Base-by-base conservation (phyloP, 1,139 yeast genomes). In the Saccharomyces hybrid region DNA sequence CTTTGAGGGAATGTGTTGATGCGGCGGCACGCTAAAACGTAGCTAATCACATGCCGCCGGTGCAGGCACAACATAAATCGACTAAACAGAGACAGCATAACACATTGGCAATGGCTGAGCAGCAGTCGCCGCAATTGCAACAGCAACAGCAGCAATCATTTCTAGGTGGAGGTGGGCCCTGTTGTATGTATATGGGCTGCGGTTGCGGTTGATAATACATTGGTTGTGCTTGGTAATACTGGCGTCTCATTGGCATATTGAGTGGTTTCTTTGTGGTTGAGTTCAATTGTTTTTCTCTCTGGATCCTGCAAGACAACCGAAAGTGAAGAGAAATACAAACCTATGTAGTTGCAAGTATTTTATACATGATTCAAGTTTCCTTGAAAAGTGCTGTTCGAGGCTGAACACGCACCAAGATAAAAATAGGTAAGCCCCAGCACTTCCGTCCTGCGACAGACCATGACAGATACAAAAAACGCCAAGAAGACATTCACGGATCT, bases 151-250 rank as follows among this genome's bases (percentile, higher is more conserved):
- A 30, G 23, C 23, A 20, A 26, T 44, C 48, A 9, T 46, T 52
- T 16, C 49, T 38, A 5, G 44, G 31, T 26, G 53, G 55, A 9
- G 54, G 56, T 25, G 56, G 58, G 23, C 50, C 49, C 20, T 56
- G 58, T 41, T 56, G 58, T 14, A 56, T 34, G 50, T 56, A 56
- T 6, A 56, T 53, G n/a, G 58, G 58, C 25, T 56, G 58, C 1
- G 48, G 34, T 27, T 26, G 50, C 11, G 31, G 50, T 28, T 28
- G 50, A 16, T 31, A 28, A 20, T 48, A 48, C 50, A 48, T 48
- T 16, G 30, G 34, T 31, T 48, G 50, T 4, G 30, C 44, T 11
- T 38, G 44, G 13, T 38, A 38, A 5, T 38, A 31, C 5, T 48
- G 34, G 8, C 13, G 50, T 9, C 50, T 25, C 50, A 48, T 48